These are phyloP conservation scores for Nymphaea thermarum DNA, from an alignment of 164 flowering plant genomes.

Conservation along the genomic window DNA sequence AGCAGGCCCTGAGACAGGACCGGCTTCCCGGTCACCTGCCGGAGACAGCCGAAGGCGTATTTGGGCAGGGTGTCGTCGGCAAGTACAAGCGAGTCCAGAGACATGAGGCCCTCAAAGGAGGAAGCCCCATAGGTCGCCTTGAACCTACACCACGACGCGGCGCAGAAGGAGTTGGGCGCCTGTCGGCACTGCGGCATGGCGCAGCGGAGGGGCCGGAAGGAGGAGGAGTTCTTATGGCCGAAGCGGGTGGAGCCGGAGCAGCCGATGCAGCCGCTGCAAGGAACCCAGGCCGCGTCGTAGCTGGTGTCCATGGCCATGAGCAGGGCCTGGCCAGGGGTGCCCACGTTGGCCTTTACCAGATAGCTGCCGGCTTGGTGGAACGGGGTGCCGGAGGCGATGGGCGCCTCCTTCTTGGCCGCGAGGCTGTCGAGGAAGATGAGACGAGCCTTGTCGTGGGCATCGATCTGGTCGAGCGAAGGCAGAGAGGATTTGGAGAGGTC, in stretches of 20 bases:
- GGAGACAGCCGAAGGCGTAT: slow-evolving; percentile 78
- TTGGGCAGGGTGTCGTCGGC: slow-evolving; percentile 43
- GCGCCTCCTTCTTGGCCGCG: slow-evolving; percentile 40
- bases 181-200: slow-evolving; percentile 46
- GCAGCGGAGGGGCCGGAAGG: slow-evolving; percentile 46
- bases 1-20: slow-evolving; percentile 73
- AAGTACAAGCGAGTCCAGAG: slow-evolving; percentile 53
- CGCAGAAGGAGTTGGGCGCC: slow-evolving; percentile 59
- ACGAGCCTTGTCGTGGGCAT: slow-evolving; percentile 25
- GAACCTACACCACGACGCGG: slow-evolving; percentile 33
- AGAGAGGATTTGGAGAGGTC: slow-evolving; percentile 15
- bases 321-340: slow-evolving; percentile 70
- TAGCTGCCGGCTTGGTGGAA: slow-evolving; percentile 62
- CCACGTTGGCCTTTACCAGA: slow-evolving; percentile 51
- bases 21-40: slow-evolving; percentile 40
- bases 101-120: slow-evolving; percentile 40
- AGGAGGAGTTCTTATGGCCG: slow-evolving; percentile 33
- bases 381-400: slow-evolving; percentile 68
- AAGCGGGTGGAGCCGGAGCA: slow-evolving; percentile 40
- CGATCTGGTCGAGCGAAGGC: slow-evolving; percentile 30
- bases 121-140: slow-evolving; percentile 76
- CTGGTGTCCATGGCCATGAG: slow-evolving; percentile 81
- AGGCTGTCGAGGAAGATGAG: slow-evolving; percentile 32
- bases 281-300: slow-evolving; percentile 83
- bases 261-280: slow-evolving; percentile 77